Evolutionary conservation across 352 stramenopile genomes (phyloP).

Genomic region (Phytophthora uliginosa): DNA sequence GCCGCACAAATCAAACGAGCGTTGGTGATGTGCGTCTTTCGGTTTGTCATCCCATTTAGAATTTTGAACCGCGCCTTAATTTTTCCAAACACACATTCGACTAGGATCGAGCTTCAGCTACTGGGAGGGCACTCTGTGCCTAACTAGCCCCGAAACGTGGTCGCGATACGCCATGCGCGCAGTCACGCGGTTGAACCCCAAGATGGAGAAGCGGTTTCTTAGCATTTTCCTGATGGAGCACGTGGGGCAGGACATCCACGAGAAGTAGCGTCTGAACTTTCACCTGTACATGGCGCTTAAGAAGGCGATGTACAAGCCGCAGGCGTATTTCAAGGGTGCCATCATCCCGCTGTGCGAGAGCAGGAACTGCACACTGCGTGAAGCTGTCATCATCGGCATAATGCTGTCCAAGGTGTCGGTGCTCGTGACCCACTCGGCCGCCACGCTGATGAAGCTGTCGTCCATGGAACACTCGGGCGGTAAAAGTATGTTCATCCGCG

Average conservation of each 20-base stretch:
- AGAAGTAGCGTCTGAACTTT: constrained; percentile 99
- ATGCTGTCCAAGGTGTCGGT: constrained; percentile 99
- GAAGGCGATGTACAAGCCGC: constrained; percentile 99
- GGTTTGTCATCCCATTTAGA: too few species aligned
- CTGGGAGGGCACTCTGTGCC: constrained; percentile 99
- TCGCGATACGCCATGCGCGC: constrained; percentile 98
- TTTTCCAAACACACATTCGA: too few species aligned
- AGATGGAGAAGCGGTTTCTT: constrained; percentile 99
- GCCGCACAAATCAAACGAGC: too few species aligned
- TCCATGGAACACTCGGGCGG: constrained; percentile 97
- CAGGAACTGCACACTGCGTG: constrained; percentile 96
- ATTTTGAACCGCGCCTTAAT: too few species aligned
- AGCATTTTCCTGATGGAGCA: constrained; percentile 98
- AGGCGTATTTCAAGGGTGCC: constrained; percentile 99
- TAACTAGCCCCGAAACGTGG: constrained; percentile 98
- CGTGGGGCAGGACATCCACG: constrained; percentile 97
- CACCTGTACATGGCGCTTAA: constrained; percentile 99
- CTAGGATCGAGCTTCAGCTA: constrained; percentile 98
- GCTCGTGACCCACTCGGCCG: constrained; percentile 98
- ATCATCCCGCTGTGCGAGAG: constrained; percentile 97
- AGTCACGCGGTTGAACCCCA: constrained; percentile 98
- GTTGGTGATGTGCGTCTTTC: too few species aligned
- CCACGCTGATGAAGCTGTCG: constrained; percentile 99
- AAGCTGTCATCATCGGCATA: constrained; percentile 98
- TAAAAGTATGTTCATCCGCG: constrained; percentile 98